Percentiles rank a stretch among this genome's conserved stretches.
Evolutionary conservation across 805 yeast species (phyloP).

Genomic region (Schizosaccharomyces japonicus): DNA sequence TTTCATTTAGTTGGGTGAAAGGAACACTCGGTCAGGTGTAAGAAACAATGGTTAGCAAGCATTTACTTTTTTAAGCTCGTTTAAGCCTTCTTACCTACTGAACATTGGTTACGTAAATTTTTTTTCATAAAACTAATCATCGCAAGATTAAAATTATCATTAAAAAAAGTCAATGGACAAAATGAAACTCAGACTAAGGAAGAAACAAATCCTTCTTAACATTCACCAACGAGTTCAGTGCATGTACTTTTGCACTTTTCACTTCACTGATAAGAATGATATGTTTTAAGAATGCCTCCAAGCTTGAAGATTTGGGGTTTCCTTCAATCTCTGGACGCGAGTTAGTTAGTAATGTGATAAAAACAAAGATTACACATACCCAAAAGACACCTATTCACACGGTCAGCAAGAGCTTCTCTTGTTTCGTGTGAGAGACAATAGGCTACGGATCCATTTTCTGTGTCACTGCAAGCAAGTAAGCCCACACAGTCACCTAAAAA

Average conservation of each 20-base stretch:
- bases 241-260: neutral
- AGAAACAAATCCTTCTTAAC: neutral
- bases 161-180: neutral
- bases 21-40: too few species aligned
- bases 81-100: too few species aligned
- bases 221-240: neutral
- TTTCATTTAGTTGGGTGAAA: too few species aligned
- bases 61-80: too few species aligned
- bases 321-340: neutral
- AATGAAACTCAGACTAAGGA: neutral
- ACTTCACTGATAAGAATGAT: neutral
- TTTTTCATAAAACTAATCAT: too few species aligned
- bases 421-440: neutral
- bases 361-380: neutral
- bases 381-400: neutral
- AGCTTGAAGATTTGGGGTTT: too few species aligned
- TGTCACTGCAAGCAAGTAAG: neutral
- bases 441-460: neutral
- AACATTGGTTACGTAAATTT: too few species aligned
- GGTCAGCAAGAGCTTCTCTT: neutral
- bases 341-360: neutral
- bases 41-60: too few species aligned
- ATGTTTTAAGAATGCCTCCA: neutral
- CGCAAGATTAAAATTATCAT: too few species aligned
- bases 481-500: neutral